Base-by-base conservation (phyloP, 257 asterid genomes). In the Fraxinus excelsior region DNA sequence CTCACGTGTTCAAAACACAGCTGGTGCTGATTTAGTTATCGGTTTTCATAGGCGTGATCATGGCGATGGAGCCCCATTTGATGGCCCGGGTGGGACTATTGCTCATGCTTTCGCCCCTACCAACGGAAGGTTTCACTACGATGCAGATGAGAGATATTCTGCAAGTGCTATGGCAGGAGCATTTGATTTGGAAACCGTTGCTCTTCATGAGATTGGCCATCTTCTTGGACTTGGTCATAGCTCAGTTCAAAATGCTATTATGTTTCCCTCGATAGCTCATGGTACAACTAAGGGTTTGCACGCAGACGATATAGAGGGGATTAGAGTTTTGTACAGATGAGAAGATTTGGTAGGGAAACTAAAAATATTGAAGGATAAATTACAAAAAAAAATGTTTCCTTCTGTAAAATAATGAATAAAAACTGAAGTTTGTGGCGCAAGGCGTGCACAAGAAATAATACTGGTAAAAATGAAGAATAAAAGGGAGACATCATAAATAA, bases 181-280 rank as follows among this genome's bases (percentile, higher is more conserved):
- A 6, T n/a, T 31, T 13, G 78, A 74, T 26, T 10, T 74, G 5
- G 71, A 74, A 38, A 62, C 71, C 13, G 64, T 74, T 32, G 78
- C 78, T 2, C 42, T 74, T 23, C 79, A 75, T 64, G 79, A 75
- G 49, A 75, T 75, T 66, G 79, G 72, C 2, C 79, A 75, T 71
- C 62, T 75, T 62, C 79, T 75, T 21, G 79, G 79, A 26, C 79
- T 75, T 21, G 79, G 19, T 12, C 79, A 75, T 26, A 62, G 72
- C 23, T 10, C 31, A 4, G 37, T 60, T 11, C 60, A 5, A 5
- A 19, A 40, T 8, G 79, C 79, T 2, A 35, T 75, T 23, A 75
- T 75, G 79, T 75, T 14, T 16, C 18, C 64, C 0, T 0, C 11
- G 3, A 62, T 75, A 21, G 10, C 32, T 12, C 1, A 6, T 62